Conservation (phyloP, 257 asterid genomes). For the Plantago ovata region DNA sequence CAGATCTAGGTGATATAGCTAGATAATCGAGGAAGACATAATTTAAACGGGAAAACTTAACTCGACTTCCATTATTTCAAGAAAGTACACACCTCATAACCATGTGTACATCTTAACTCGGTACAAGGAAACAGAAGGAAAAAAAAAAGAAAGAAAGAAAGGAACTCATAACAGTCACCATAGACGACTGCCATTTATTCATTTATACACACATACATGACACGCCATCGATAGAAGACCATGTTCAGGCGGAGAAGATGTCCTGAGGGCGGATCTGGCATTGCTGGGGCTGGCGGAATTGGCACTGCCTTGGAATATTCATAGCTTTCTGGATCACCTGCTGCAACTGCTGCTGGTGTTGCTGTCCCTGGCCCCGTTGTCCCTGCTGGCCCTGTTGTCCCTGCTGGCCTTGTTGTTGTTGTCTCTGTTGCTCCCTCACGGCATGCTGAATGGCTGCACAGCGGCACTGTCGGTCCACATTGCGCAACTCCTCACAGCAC, state of each 20-base stretch:
- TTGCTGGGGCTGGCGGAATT: slow-evolving; percentile 17
- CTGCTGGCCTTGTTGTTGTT: neutral
- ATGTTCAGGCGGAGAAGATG: too few relatives aligned
- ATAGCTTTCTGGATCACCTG: slow-evolving; percentile 29
- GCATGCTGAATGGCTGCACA: slow-evolving; percentile 38
- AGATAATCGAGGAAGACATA: too few relatives aligned
- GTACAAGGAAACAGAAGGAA: too few relatives aligned
- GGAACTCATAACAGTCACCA: too few relatives aligned
- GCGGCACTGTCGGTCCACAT: slow-evolving; percentile 25
- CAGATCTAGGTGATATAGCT: too few relatives aligned
- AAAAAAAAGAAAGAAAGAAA: too few relatives aligned
- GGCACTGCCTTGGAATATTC: slow-evolving; percentile 32
- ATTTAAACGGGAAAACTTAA: too few relatives aligned
- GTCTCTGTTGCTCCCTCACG: slow-evolving; percentile 28
- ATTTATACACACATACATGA: neutral
- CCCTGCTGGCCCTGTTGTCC: neutral
- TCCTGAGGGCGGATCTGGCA: slow-evolving; percentile 21
- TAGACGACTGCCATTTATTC: neutral
- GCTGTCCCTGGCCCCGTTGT: neutral
- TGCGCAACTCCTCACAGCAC: too few relatives aligned
- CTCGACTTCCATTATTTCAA: too few relatives aligned
- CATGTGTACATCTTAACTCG: neutral
- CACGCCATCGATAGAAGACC: slow-evolving; percentile 13
- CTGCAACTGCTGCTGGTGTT: slow-evolving; percentile 3
- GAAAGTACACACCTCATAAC: too few relatives aligned